Evolutionary conservation across 1,139 yeast genomes (phyloP).

Genomic region (Diutina sp.): DNA sequence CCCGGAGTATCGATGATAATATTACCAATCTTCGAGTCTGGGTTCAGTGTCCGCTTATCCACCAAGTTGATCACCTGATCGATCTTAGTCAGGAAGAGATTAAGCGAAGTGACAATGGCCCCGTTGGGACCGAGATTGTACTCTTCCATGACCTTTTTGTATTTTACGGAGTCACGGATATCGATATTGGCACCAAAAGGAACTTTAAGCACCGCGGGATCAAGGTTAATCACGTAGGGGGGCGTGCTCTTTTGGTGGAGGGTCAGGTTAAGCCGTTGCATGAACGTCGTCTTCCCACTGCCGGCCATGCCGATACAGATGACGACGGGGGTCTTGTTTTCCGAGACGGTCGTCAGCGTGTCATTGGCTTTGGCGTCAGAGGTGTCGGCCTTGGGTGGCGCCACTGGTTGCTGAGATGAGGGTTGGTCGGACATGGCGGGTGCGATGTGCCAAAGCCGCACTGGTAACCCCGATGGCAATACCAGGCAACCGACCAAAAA

Average conservation of each 20-base stretch:
- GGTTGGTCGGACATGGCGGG: neutral
- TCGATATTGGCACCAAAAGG: conserved; percentile 95
- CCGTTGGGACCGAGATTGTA: conserved; percentile 96
- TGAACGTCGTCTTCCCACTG: conserved; percentile 94
- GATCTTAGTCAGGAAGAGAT: conserved; percentile 85
- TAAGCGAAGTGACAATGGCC: conserved; percentile 90
- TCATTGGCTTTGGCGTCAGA: neutral
- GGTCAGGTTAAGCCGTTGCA: conserved; percentile 89
- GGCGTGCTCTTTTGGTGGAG: conserved; percentile 61
- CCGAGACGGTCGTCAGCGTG: neutral
- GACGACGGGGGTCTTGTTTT: neutral
- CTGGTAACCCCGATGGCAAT: neutral
- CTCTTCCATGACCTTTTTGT: conserved; percentile 89
- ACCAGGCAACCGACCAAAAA: too few relatives aligned
- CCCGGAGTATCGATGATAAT: conserved; percentile 97
- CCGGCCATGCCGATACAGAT: conserved; percentile 84
- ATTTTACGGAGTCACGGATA: conserved; percentile 90
- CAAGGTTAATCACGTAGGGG: conserved; percentile 85
- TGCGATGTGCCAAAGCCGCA: neutral
- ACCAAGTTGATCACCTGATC: conserved; percentile 86
- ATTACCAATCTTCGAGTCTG: conserved; percentile 46
- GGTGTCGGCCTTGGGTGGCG: neutral
- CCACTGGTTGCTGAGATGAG: neutral
- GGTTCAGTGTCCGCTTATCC: conserved; percentile 43
- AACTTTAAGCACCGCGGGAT: conserved; percentile 88